phyloP scores from a whole-genome alignment of 129 eudicot genomes.

The Dittrichia graveolens region DNA sequence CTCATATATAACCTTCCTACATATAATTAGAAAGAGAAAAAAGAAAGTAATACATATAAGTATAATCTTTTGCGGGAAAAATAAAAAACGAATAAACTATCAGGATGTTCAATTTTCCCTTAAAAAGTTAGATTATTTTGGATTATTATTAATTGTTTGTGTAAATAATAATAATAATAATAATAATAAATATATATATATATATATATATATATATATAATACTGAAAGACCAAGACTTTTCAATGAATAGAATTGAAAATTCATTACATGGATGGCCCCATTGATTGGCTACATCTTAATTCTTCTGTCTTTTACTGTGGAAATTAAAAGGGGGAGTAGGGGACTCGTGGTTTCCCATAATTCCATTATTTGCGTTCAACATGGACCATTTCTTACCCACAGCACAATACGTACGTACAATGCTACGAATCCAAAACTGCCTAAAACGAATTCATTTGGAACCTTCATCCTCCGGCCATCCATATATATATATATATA shows the following conservation, averaged over 20 bases:
- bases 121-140: background rate
- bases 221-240: conserved; percentile 3
- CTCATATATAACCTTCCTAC: no score
- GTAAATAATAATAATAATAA: background rate
- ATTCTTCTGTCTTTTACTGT: conserved; percentile 11
- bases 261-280: background rate
- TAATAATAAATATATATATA: no score
- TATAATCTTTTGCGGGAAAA: no score
- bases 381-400: conserved; percentile 16
- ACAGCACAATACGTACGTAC: background rate
- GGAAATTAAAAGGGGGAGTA: background rate
- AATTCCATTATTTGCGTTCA: conserved; percentile 6
- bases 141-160: background rate
- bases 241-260: background rate
- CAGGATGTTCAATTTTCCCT: background rate
- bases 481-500: background rate
- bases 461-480: background rate
- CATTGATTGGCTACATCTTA: conserved; percentile 1
- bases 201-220: no score
- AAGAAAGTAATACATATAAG: no score
- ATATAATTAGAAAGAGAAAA: no score
- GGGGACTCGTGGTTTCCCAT: conserved; percentile 8
- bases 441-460: background rate
- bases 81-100: no score
- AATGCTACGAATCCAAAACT: background rate